These are phyloP conservation scores for Trichoderma sp. DNA, from an alignment of 2,329 filamentous ascomycete species.

Conservation along the genomic window DNA sequence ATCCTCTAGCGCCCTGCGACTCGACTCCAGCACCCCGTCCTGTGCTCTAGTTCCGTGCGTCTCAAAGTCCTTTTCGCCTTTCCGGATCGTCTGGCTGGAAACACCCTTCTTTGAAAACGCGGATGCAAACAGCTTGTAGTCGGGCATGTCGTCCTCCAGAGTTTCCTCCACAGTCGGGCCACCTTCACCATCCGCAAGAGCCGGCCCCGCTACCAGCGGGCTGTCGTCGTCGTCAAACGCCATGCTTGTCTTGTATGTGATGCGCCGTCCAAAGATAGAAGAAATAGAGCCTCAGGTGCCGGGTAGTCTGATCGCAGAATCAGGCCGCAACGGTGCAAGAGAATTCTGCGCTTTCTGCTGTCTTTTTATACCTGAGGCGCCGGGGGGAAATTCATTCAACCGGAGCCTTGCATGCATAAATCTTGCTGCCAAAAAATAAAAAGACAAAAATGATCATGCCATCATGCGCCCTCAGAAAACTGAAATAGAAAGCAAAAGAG, in stretches of 20 bases:
- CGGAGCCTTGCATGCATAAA: background rate
- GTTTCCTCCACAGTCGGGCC: slow-evolving; percentile 50
- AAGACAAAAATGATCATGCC: background rate
- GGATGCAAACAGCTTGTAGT: slow-evolving; percentile 71
- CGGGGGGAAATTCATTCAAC: background rate
- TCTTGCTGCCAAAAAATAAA: background rate
- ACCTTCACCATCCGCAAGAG: slow-evolving; percentile 26
- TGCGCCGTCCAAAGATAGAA: background rate
- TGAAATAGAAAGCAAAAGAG: background rate
- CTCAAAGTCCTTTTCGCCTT: slow-evolving; percentile 97
- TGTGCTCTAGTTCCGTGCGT: slow-evolving; percentile 84
- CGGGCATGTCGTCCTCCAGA: slow-evolving; percentile 76
- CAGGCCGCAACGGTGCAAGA: background rate
- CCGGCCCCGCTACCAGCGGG: slow-evolving; percentile 27
- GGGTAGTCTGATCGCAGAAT: background rate
- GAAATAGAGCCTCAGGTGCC: background rate
- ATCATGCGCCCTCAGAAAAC: background rate
- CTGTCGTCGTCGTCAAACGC: slow-evolving; percentile 45
- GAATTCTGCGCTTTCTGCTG: background rate
- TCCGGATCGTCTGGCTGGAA: slow-evolving; percentile 68
- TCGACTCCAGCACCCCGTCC: slow-evolving; percentile 71
- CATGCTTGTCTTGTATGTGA: slow-evolving; percentile 29
- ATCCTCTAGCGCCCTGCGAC: slow-evolving; percentile 82
- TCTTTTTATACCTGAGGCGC: background rate
- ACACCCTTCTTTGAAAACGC: slow-evolving; percentile 50